Evolutionary conservation across 208 protist genomes (phyloP), one percentile per base, ranked within the genome.

Genomic region (Crithidia fasciculata): DNA sequence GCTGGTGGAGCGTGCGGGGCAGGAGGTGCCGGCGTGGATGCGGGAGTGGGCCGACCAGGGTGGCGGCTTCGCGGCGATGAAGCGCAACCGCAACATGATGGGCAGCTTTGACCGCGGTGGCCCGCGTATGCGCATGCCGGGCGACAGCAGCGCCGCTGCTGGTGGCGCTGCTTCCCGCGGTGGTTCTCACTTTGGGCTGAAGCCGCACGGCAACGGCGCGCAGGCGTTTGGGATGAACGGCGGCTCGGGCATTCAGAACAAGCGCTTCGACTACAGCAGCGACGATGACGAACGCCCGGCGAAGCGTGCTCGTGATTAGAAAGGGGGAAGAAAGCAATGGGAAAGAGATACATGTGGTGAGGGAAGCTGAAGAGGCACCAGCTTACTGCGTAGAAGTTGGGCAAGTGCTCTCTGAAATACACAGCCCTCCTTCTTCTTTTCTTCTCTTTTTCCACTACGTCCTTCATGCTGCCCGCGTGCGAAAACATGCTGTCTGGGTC

Each of bases 71-170:
- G 56, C 45, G n/a, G 62, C 64, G 3, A 63, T 76, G 44, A 89
- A 88, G 75, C 90, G 90, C 15, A 92, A 95, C 69, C 85, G 90
- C 66, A 89, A 89, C 71, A 81, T 87, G 72, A 87, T 75, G 71
- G 86, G 83, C 47, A 82, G 69, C 57, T 89, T 89, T 52, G 82
- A 69, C 18, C 80, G 84, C 57, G 76, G 67, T 49, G 83, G 75
- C 9, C 81, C 73, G 62, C 81, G 63, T 5, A 77, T 85, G 77
- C 89, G 83, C 50, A 87, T 81, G 82, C 84, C 83, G 16, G 85
- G 70, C 50, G 73, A 85, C 9, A 49, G 54, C 64, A 8, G 72
- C 61, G 52, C 82, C 80, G 9, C 82, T 77, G 67, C 63, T 0
- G 28, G 28, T 28, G 28, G 28, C 28, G 28, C 28, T 28, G 28